Evolutionary conservation across 108 stramenopile genomes (phyloP).

Genomic region (Fragilariopsis cylindrus): DNA sequence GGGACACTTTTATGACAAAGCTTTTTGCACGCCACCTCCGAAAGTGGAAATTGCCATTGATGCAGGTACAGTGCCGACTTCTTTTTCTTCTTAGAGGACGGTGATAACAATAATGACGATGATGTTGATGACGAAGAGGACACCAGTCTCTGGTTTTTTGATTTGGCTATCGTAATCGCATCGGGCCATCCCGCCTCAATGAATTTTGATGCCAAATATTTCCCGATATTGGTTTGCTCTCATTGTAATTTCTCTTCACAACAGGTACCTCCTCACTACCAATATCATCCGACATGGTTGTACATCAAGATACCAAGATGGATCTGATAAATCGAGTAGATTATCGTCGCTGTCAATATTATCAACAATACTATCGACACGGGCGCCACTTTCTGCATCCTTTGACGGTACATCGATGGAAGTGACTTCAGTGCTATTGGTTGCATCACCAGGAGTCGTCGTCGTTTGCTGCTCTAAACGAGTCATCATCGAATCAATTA

Average conservation of each 20-base stretch:
- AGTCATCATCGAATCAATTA: no score
- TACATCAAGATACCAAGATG: constrained; percentile 48
- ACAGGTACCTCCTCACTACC: constrained; percentile 75
- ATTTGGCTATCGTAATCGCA: not conserved
- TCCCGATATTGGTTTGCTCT: constrained; percentile 59
- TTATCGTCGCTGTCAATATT: not conserved
- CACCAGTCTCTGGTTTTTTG: not conserved
- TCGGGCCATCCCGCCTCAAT: constrained; percentile 66
- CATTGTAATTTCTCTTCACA: constrained; percentile 68
- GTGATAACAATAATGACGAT: not conserved
- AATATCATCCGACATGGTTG: constrained; percentile 64
- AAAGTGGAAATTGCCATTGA: constrained; percentile 89
- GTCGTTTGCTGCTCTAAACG: not conserved
- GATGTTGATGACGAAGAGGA: not conserved
- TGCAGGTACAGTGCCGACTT: constrained; percentile 66
- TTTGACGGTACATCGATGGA: not conserved
- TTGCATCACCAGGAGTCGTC: not conserved
- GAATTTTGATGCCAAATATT: constrained; percentile 59
- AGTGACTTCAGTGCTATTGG: not conserved
- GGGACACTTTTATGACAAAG: constrained; percentile 57
- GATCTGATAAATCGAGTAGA: constrained; percentile 25
- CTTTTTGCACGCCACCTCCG: constrained; percentile 56
- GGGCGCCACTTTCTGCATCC: not conserved
- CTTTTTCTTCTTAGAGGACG: constrained; percentile 10
- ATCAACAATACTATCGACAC: not conserved